These are phyloP conservation scores for Alternaria arborescens DNA, from an alignment of 2,329 filamentous ascomycete species.

Conservation along the genomic window DNA sequence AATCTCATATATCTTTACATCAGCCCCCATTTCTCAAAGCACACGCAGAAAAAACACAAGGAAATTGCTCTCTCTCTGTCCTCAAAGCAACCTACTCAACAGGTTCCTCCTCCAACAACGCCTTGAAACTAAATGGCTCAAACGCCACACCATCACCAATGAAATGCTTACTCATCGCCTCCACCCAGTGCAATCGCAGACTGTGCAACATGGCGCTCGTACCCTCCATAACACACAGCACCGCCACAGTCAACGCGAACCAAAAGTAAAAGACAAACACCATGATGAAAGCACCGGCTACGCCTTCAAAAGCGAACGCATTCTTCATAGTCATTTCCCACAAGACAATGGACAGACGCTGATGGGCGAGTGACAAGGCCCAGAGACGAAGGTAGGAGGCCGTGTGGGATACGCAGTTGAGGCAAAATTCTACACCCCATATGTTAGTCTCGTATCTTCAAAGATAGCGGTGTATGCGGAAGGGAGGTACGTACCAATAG, in stretches of 20 bases:
- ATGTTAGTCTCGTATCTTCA: constrained; percentile 31
- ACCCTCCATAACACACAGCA: constrained; percentile 94
- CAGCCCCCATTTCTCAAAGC: background rate
- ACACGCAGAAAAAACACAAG: constrained; percentile 1
- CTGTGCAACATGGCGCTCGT: constrained; percentile 96
- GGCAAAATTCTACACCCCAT: constrained; percentile 80
- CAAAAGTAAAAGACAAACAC: constrained; percentile 86
- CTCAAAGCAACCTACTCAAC: constrained; percentile 38
- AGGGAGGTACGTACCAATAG: constrained; percentile 74
- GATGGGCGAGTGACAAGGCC: constrained; percentile 96
- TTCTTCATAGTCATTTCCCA: constrained; percentile 94
- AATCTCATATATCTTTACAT: constrained; percentile 1
- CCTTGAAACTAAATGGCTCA: constrained; percentile 86
- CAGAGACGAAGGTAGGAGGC: constrained; percentile 98
- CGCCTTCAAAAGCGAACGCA: constrained; percentile 73
- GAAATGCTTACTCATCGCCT: constrained; percentile 98
- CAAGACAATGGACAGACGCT: constrained; percentile 93
- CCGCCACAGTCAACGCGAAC: constrained; percentile 82
- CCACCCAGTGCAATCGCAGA: constrained; percentile 92
- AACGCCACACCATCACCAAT: constrained; percentile 88
- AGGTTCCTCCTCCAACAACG: constrained; percentile 80
- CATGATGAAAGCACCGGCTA: constrained; percentile 78
- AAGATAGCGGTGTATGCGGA: background rate
- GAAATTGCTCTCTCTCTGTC: background rate
- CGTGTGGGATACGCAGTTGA: constrained; percentile 99